These are phyloP conservation scores for Wickerhamomyces sydowiorum DNA, from an alignment of 805 yeast species.

Conservation along the genomic window DNA sequence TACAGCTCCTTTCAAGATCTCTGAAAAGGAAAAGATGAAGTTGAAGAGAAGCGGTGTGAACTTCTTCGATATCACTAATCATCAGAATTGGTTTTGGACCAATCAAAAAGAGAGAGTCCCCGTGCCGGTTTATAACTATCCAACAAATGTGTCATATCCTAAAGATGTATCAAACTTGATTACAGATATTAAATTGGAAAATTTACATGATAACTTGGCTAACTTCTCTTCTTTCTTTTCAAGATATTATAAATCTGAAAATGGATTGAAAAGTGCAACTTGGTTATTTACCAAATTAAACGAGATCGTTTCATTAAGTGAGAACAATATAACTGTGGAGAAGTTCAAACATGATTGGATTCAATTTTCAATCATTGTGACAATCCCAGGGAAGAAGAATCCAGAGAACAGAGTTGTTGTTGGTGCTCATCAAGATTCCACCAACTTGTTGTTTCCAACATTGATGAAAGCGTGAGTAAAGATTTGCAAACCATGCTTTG, in stretches of 20 bases:
- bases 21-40: conserved; percentile 39
- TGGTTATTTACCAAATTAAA: conserved; percentile 56
- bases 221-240: conserved; percentile 66
- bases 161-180: conserved; percentile 36
- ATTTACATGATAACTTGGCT: conserved; percentile 49
- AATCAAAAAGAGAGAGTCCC: conserved; percentile 10
- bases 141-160: conserved; percentile 33
- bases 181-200: conserved; percentile 37
- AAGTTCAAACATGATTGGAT: conserved; percentile 69
- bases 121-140: conserved; percentile 41
- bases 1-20: conserved; percentile 21
- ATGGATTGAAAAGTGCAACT: conserved; percentile 65
- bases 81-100: conserved; percentile 17
- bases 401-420: conserved; percentile 53
- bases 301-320: conserved; percentile 21
- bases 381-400: conserved; percentile 42
- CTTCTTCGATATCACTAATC: conserved; percentile 62
- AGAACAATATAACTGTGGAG: conserved; percentile 35
- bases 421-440: conserved; percentile 88
- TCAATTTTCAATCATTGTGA: conserved; percentile 71
- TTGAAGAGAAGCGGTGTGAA: conserved; percentile 41
- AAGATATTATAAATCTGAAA: conserved; percentile 66
- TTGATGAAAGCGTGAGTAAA: conserved; percentile 42
- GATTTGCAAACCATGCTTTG: no score
- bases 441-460: conserved; percentile 66